These are phyloP conservation scores for Aristolochia contorta DNA, from an alignment of 164 flowering plant species.

Conservation along the genomic window DNA sequence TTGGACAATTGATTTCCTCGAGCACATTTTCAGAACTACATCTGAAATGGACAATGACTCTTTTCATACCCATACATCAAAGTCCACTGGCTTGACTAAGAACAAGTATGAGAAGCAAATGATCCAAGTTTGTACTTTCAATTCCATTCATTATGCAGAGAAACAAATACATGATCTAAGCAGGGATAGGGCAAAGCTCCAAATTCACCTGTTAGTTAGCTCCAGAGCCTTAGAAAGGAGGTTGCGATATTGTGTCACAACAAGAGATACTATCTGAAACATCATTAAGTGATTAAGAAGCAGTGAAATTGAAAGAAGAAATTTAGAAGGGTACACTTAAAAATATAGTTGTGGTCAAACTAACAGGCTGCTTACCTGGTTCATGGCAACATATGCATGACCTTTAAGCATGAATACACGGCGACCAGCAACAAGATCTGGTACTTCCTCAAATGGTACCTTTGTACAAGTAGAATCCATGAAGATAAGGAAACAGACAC, in stretches of 20 bases:
- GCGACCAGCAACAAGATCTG: conserved; percentile 82
- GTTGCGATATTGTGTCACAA: conserved; percentile 73
- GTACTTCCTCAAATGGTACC: conserved; percentile 97
- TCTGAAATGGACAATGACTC: too few species aligned
- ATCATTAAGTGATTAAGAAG: not conserved
- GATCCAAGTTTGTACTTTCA: too few species aligned
- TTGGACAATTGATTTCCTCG: too few species aligned
- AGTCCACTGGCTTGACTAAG: too few species aligned
- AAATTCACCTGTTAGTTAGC: conserved; percentile 70
- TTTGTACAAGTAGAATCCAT: conserved; percentile 17
- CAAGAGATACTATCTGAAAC: conserved; percentile 60
- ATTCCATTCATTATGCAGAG: not conserved
- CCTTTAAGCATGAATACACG: conserved; percentile 63
- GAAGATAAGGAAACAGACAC: too few species aligned
- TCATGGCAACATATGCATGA: conserved; percentile 72
- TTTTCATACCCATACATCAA: too few species aligned
- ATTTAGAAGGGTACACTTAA: not conserved
- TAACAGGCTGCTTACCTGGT: conserved; percentile 43
- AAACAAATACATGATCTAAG: not conserved
- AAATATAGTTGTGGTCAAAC: too few species aligned
- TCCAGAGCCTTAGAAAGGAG: conserved; percentile 73
- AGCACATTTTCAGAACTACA: too few species aligned
- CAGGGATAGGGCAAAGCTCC: too few species aligned
- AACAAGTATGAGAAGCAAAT: too few species aligned
- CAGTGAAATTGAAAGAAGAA: not conserved